Evolutionary conservation across 2,329 filamentous ascomycete genomes (phyloP).

Genomic region (Penicillium decumbens): DNA sequence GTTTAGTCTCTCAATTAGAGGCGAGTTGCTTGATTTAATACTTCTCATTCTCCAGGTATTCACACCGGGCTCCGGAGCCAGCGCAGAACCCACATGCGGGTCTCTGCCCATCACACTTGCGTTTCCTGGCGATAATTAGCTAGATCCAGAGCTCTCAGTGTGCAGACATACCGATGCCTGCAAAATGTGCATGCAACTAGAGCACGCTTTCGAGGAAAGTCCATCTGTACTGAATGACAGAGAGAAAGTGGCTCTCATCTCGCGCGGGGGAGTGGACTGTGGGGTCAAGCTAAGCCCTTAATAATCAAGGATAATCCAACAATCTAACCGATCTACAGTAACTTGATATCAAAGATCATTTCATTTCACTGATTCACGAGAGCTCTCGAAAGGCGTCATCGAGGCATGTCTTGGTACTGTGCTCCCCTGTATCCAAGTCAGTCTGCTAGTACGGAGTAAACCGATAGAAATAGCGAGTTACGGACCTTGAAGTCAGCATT

Average conservation of each 20-base stretch:
- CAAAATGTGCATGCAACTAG: conserved; percentile 18
- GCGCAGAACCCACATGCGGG: conserved; percentile 17
- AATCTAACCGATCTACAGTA: not conserved
- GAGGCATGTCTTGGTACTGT: no score
- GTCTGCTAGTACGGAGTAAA: no score
- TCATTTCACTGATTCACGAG: not conserved
- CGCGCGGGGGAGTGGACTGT: not conserved
- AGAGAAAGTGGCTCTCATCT: not conserved
- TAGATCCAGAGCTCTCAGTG: not conserved
- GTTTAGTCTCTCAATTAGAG: not conserved
- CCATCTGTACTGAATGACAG: conserved; percentile 1
- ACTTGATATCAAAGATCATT: not conserved
- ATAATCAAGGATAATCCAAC: not conserved
- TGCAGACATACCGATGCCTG: conserved; percentile 15
- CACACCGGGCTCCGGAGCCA: conserved; percentile 16
- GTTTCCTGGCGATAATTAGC: conserved; percentile 10
- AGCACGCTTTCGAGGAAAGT: conserved; percentile 19
- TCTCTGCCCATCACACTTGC: conserved; percentile 19
- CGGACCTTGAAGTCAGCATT: no score
- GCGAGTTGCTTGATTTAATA: not conserved
- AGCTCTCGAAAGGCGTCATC: no score
- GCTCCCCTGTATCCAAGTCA: no score
- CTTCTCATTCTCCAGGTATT: conserved; percentile 19
- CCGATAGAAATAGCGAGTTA: no score
- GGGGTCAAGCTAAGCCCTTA: not conserved